Conservation (phyloP, 768 basidiomycete species). For the Hygrophorus pudorinus region DNA sequence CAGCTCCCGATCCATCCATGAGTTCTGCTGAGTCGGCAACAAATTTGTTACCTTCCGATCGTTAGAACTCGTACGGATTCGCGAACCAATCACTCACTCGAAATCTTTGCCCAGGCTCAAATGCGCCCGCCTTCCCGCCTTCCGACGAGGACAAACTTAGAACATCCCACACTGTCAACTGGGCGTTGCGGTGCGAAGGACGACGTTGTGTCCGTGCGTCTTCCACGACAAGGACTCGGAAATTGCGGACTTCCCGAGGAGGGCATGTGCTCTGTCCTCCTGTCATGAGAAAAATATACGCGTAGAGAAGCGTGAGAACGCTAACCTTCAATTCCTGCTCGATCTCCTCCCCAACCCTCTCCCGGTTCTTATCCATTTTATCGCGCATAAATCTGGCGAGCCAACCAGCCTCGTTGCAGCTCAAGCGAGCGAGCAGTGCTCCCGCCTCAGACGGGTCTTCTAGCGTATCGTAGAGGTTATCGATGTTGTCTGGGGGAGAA, state of each 20-base stretch:
- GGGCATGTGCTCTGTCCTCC: conserved; percentile 47
- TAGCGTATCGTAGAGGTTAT: conserved; percentile 52
- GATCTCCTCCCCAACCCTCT: conserved; percentile 47
- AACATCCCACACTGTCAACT: conserved; percentile 81
- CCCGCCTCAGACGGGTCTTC: conserved; percentile 44
- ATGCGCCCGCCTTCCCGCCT: conserved; percentile 34
- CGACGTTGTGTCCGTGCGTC: conserved; percentile 49
- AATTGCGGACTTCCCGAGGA: conserved; percentile 61
- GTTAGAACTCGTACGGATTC: conserved; percentile 5
- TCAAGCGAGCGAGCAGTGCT: conserved; percentile 30
- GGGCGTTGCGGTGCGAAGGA: conserved; percentile 50
- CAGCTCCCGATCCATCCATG: conserved; percentile 59
- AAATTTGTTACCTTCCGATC: conserved; percentile 49
- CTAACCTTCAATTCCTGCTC: conserved; percentile 66
- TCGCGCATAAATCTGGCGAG: conserved; percentile 44
- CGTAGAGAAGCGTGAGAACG: conserved; percentile 3
- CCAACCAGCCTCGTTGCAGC: conserved; percentile 47
- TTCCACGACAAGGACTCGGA: conserved; percentile 60
- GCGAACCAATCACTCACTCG: conserved; percentile 33
- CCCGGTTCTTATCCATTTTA: conserved; percentile 37
- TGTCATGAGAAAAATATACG: not conserved
- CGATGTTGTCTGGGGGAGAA: conserved; percentile 37
- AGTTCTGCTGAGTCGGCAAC: conserved; percentile 50
- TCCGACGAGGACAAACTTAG: conserved; percentile 40
- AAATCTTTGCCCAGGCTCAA: conserved; percentile 59